Percentiles rank a stretch among this genome's conserved stretches.
phyloP scores from a whole-genome alignment of 768 basidiomycete genomes.

The Coprinopsis strossmayeri region DNA sequence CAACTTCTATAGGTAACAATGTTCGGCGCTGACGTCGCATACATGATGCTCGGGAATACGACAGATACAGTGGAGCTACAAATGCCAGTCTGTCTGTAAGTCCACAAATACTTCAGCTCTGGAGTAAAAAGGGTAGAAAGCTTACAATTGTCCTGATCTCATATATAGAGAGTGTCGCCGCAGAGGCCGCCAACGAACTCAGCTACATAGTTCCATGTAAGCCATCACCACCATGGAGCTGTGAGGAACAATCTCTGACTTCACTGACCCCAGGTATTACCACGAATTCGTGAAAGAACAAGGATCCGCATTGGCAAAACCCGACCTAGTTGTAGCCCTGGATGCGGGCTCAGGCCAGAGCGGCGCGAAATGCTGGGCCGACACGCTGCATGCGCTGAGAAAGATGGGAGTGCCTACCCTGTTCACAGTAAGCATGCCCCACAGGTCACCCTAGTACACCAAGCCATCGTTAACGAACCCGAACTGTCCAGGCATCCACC shows the following conservation, averaged over 20 bases:
- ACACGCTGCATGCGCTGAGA: conserved; percentile 20
- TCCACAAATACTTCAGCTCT: not conserved
- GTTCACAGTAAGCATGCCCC: conserved; percentile 30
- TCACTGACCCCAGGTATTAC: conserved; percentile 22
- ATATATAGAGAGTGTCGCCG: not conserved
- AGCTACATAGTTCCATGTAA: conserved; percentile 20
- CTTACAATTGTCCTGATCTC: not conserved
- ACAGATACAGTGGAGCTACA: not conserved
- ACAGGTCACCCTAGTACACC: too few species aligned
- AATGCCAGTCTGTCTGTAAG: not conserved
- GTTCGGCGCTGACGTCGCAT: not conserved
- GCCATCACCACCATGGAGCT: not conserved
- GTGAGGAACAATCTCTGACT: not conserved
- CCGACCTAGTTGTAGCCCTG: conserved; percentile 30
- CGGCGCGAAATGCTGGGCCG: conserved; percentile 17
- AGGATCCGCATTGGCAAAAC: conserved; percentile 17
- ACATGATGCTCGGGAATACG: not conserved
- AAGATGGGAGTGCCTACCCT: conserved; percentile 21
- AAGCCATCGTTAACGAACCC: too few species aligned
- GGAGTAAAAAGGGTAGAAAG: too few species aligned
- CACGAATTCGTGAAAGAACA: conserved; percentile 19
- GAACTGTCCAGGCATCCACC: not conserved
- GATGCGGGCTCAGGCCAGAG: conserved; percentile 25
- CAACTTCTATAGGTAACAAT: conserved; percentile 15
- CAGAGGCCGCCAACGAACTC: not conserved